A percentile compares a stretch with the other conserved stretches of the same genome.
phyloP scores from a whole-genome alignment of 129 eudicot genomes.

The Sambucus nigra region DNA sequence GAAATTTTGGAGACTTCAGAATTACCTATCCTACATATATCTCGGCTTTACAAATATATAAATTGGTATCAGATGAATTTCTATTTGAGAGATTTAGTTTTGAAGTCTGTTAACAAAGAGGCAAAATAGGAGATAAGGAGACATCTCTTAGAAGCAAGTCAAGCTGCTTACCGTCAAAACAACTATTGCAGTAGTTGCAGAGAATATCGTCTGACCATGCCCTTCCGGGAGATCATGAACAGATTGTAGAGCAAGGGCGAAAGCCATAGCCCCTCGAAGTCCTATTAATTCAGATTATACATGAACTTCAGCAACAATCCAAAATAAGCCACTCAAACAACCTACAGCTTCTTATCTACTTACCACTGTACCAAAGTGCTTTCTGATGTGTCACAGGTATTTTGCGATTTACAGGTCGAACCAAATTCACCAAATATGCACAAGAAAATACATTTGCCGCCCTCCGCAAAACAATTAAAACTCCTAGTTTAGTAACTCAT shows the following conservation, averaged over 20 bases:
- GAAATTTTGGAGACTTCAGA: no score
- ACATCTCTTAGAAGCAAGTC: background rate
- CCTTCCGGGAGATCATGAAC: conserved; percentile 99
- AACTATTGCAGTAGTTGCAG: conserved; percentile 96
- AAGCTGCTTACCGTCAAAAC: conserved; percentile 68
- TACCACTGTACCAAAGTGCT: conserved; percentile 99
- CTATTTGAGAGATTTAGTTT: no score
- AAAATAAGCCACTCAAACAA: conserved; percentile 6
- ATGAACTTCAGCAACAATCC: conserved; percentile 5
- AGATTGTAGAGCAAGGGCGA: conserved; percentile 98
- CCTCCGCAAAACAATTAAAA: conserved; percentile 31
- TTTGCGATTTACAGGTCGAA: conserved; percentile 73
- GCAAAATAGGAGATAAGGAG: no score
- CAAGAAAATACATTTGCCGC: conserved; percentile 96
- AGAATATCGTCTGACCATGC: conserved; percentile 96
- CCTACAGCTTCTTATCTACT: conserved; percentile 20
- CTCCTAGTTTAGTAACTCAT: conserved; percentile 10
- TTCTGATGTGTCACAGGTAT: conserved; percentile 92
- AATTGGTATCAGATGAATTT: no score
- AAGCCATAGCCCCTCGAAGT: conserved; percentile 99
- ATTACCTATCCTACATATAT: no score
- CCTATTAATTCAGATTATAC: conserved; percentile 35
- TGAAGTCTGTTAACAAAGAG: no score
- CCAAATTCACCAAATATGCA: conserved; percentile 86
- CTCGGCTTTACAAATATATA: no score